phyloP scores from a whole-genome alignment of 208 protist genomes.

The Acanthamoeba triangularis region DNA sequence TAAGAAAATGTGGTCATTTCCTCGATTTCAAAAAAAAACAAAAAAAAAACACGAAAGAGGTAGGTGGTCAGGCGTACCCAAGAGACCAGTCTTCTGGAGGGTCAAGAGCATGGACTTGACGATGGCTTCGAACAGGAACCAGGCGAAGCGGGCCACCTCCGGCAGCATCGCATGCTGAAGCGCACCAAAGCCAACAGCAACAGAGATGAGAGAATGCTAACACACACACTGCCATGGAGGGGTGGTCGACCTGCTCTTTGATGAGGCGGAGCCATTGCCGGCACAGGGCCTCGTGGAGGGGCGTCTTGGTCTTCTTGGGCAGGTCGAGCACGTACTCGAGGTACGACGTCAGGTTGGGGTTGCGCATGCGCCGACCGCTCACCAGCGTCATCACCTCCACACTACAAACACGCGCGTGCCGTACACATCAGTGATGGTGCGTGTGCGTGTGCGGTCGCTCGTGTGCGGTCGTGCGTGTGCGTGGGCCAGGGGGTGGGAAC shows the following conservation, averaged over 20 bases:
- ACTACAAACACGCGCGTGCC: not conserved
- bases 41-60: too few relatives aligned
- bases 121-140: slow-evolving; percentile 88
- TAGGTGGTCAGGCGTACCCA: slow-evolving; percentile 5
- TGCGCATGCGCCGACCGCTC: not conserved
- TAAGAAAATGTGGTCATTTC: too few relatives aligned
- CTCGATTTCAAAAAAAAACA: too few relatives aligned
- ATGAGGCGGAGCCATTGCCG: slow-evolving; percentile 3
- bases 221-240: too few relatives aligned
- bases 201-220: too few relatives aligned
- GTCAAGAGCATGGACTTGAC: slow-evolving; percentile 82
- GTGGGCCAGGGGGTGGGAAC: not conserved
- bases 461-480: not conserved
- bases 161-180: not conserved
- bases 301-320: not conserved
- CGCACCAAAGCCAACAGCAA: too few relatives aligned
- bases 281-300: slow-evolving; percentile 25
- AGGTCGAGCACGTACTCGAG: slow-evolving; percentile 35
- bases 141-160: slow-evolving; percentile 66
- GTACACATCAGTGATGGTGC: not conserved
- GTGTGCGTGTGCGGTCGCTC: too few relatives aligned
- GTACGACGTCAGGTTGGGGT: slow-evolving; percentile 64
- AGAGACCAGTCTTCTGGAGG: slow-evolving; percentile 12
- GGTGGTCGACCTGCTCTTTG: slow-evolving; percentile 2
- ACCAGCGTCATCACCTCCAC: slow-evolving; percentile 38